Base-by-base conservation (phyloP, 1,284 basidiomycete genomes). In the Ceratorhiza oryzae-sativae region DNA sequence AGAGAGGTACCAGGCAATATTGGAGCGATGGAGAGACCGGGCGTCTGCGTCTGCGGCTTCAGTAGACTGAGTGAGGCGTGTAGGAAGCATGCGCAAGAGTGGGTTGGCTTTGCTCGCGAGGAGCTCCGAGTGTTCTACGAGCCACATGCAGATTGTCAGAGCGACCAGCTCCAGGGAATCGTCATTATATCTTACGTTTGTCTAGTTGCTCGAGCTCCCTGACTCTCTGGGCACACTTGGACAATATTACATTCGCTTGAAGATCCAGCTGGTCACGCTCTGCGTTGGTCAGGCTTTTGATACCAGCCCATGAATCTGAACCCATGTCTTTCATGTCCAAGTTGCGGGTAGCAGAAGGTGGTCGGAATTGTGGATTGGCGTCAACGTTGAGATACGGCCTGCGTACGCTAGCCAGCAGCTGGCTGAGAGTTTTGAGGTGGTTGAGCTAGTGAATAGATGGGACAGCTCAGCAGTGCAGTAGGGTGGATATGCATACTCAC, bases 221-320 rank as follows among this genome's bases (percentile, higher is more conserved):
- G 25, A 97, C 90, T 74, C 92, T 85, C 74, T 95, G 90, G 18
- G 94, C 87, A 79, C 92, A 95, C 71, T 89, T 88, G 65, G 88
- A 87, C 72, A 97, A 83, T 63, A 95, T 90, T 72, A 93, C 85
- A 74, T 91, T 89, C 32, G 93, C 90, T 79, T 95, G 93, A 75
- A 94, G 83, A 82, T 97, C 95, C 73, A 97, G 91, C 80, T 95
- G 92, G 81, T 96, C 94, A 65, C 94, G 84, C 79, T 97, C 93
- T 74, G 91, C 88, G 77, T 96, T 94, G 27, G 87, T 88, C 15
- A 97, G 84, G 77, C 90, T 84, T 73, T 87, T 87, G 55, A 94
- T 84, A 71, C 87, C 86, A 13, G 86, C 80, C 90, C 90, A 93
- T 32, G 84, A 83, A 68, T 86, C 84, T 23, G 82, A 77, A 60